These are phyloP conservation scores for Quercus rubra DNA, from an alignment of 306 rosid genomes.

Conservation along the genomic window DNA sequence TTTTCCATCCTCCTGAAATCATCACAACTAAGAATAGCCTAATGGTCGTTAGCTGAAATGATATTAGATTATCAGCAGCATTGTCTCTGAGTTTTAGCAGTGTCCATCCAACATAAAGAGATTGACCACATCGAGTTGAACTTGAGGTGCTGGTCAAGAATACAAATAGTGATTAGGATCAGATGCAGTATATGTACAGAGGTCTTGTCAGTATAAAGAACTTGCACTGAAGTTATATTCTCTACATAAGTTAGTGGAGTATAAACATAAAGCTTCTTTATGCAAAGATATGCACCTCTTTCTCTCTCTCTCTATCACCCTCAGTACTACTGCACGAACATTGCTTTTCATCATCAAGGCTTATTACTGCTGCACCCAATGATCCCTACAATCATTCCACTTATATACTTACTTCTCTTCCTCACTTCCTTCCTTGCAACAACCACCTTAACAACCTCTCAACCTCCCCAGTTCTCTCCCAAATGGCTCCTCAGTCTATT, in stretches of 20 bases:
- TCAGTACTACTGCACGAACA: slow-evolving; percentile 43
- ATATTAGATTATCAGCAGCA: neutral
- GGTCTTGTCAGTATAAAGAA: slow-evolving; percentile 36
- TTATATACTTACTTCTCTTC: slow-evolving; percentile 52
- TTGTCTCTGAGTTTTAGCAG: too few species aligned
- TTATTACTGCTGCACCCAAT: slow-evolving; percentile 35
- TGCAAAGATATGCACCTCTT: slow-evolving; percentile 42
- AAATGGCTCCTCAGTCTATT: slow-evolving; percentile 38
- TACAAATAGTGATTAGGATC: slow-evolving; percentile 27
- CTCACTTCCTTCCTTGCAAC: slow-evolving; percentile 35
- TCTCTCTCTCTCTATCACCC: neutral
- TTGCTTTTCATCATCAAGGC: slow-evolving; percentile 42
- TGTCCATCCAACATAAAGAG: neutral
- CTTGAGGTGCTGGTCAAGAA: too few species aligned
- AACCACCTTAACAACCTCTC: slow-evolving; percentile 20
- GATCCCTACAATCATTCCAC: slow-evolving; percentile 48
- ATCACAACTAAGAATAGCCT: too few species aligned
- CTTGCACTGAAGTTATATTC: slow-evolving; percentile 38
- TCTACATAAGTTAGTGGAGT: slow-evolving; percentile 54
- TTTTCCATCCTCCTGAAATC: too few species aligned
- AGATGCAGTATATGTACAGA: slow-evolving; percentile 26
- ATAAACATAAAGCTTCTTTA: slow-evolving; percentile 73
- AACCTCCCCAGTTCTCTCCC: slow-evolving; percentile 1
- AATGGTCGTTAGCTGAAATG: neutral
- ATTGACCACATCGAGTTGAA: slow-evolving; percentile 22